Percentiles rank a stretch among this genome's conserved stretches.
Conservation (phyloP, 2,329 filamentous ascomycete species). For the Cryphonectria naterciae region DNA sequence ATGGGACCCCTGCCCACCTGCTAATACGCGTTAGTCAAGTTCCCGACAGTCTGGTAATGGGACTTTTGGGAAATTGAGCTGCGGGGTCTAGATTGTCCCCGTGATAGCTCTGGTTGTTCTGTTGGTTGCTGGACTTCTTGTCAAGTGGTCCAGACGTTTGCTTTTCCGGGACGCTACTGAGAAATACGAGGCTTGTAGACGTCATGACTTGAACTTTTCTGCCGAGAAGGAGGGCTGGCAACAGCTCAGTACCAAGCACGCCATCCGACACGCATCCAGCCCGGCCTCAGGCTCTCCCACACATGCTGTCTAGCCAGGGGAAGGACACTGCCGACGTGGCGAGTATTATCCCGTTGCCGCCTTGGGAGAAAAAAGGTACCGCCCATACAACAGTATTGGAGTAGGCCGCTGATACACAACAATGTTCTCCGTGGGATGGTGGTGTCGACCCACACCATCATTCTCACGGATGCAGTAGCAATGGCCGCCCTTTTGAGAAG, state of each 20-base stretch:
- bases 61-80: slow-evolving; percentile 22
- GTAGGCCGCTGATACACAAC: neutral
- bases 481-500: neutral
- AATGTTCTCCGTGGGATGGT: neutral
- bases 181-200: neutral
- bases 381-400: neutral
- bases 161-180: neutral
- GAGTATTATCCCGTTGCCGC: neutral
- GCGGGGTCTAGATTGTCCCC: slow-evolving; percentile 15
- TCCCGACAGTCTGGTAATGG: slow-evolving; percentile 27
- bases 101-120: neutral
- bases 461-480: neutral
- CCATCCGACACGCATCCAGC: neutral
- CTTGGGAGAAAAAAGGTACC: neutral
- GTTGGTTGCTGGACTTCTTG: neutral
- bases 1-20: slow-evolving; percentile 1
- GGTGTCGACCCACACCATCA: neutral
- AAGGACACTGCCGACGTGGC: neutral
- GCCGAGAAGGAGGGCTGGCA: neutral
- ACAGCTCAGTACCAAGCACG: neutral
- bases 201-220: neutral
- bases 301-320: neutral
- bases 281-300: neutral
- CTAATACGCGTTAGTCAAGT: slow-evolving; percentile 15
- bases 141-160: neutral